Base-by-base conservation (phyloP, 2,329 filamentous ascomycete species). In the Macrophomina phaseolina region DNA sequence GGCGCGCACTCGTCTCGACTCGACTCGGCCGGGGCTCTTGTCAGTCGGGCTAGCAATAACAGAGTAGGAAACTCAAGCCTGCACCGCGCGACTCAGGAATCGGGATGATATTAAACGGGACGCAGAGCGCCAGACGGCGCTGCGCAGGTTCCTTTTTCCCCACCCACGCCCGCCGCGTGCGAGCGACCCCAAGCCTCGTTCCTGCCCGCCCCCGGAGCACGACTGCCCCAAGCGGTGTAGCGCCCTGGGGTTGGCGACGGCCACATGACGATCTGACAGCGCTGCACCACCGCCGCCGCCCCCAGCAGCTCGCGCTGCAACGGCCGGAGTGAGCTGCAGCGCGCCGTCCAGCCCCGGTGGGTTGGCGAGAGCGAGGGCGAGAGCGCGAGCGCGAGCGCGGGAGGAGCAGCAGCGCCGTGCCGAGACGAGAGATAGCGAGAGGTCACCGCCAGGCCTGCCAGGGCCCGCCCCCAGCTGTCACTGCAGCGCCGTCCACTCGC, bases 241-340 rank as follows among this genome's bases (percentile, higher is more conserved):
- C 63, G 51, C 34, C 51, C 51, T 49, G 42, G 63, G 51, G 51
- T 49, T 38, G 51, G 52, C 23, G 23, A 32, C 51, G 51, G 46
- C 63, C 63, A 65, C 63, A 65, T 65, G 63, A 65, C 63, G 63
- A 58, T 56, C 51, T 64, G 61, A 64, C 61, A 34, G 51, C 40
- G 52, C 52, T 65, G 62, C 51, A 65, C 40, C 49, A 36, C 34
- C 18, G 18, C 34, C 40, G 40, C 28, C 16, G 23, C 23, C 16
- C 16, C 14, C n/a, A 48, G 45, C 45, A 16, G n/a, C 12, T 16
- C 45, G n/a, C 38, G 38, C 28, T 11, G 40, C 56, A 48, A 30
- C 56, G 28, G 40, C 56, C 38, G 56, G 38, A 36, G 28, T 5
- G 23, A 16, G 38, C 49, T 52, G 49, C 49, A 52, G 49, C 49